Evolutionary conservation across 805 yeast genomes (phyloP).

Genomic region (Candida incommunis): DNA sequence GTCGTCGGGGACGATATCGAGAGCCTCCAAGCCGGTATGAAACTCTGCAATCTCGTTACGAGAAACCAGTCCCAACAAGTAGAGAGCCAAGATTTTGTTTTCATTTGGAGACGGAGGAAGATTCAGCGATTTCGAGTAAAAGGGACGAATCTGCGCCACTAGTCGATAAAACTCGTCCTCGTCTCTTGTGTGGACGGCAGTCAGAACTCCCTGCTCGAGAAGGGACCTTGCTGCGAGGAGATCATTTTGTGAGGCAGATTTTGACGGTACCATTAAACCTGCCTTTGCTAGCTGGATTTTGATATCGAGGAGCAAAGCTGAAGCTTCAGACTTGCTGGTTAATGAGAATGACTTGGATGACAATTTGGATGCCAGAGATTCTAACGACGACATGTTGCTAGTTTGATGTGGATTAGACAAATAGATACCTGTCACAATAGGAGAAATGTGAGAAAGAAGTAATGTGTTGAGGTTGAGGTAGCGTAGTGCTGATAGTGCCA

Average conservation of each 20-base stretch:
- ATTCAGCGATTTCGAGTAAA: slow-evolving; percentile 37
- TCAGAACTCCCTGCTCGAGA: slow-evolving; percentile 77
- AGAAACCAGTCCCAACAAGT: slow-evolving; percentile 61
- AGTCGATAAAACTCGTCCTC: slow-evolving; percentile 57
- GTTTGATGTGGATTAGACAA: too few relatives aligned
- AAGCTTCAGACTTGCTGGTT: slow-evolving; percentile 46
- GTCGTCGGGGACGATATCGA: slow-evolving; percentile 45
- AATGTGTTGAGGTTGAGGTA: too few relatives aligned
- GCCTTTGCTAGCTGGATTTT: slow-evolving; percentile 69
- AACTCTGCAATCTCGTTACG: slow-evolving; percentile 77
- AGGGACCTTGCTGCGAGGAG: slow-evolving; percentile 67
- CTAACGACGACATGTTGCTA: too few relatives aligned
- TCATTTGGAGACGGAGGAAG: slow-evolving; percentile 42
- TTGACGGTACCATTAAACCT: slow-evolving; percentile 57
- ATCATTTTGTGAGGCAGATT: slow-evolving; percentile 32
- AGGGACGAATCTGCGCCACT: slow-evolving; percentile 62
- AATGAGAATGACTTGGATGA: not conserved
- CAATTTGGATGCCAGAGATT: not conserved
- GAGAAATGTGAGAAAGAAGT: too few relatives aligned
- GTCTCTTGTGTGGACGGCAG: slow-evolving; percentile 50
- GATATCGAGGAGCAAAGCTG: slow-evolving; percentile 49
- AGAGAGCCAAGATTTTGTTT: slow-evolving; percentile 61
- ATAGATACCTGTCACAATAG: too few relatives aligned
- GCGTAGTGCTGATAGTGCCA: too few relatives aligned
- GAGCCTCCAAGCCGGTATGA: slow-evolving; percentile 75